Conservation (phyloP, 2,329 filamentous ascomycete species). For the Didymella segeticola region DNA sequence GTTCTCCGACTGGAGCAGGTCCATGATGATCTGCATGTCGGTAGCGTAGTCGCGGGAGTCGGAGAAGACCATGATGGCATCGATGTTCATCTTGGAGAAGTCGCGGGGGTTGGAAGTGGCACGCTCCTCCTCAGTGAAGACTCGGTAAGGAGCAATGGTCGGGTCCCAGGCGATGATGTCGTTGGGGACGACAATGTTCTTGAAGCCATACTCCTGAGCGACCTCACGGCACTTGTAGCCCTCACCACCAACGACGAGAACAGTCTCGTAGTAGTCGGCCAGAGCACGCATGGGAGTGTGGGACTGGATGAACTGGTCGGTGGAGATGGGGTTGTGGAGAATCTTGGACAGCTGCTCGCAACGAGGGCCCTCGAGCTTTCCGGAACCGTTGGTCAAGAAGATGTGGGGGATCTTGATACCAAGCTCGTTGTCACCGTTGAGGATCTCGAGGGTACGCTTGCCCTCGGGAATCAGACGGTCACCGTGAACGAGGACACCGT, state of each 20-base stretch:
- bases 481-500: slow-evolving; percentile 77
- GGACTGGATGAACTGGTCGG: slow-evolving; percentile 78
- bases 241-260: slow-evolving; percentile 77
- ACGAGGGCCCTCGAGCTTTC: slow-evolving; percentile 71
- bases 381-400: slow-evolving; percentile 76
- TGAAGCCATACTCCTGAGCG: slow-evolving; percentile 75
- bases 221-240: slow-evolving; percentile 77
- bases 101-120: slow-evolving; percentile 72
- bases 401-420: slow-evolving; percentile 80
- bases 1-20: slow-evolving; percentile 72
- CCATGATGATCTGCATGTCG: slow-evolving; percentile 79
- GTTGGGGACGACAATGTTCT: slow-evolving; percentile 75
- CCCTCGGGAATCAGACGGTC: slow-evolving; percentile 74
- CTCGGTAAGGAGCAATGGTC: slow-evolving; percentile 71
- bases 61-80: slow-evolving; percentile 77
- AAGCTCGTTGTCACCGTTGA: slow-evolving; percentile 78
- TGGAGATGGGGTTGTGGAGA: slow-evolving; percentile 68
- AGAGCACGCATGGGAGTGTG: slow-evolving; percentile 80
- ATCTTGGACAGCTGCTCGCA: slow-evolving; percentile 72
- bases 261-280: slow-evolving; percentile 77
- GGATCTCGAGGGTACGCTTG: slow-evolving; percentile 69
- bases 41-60: slow-evolving; percentile 77
- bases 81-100: slow-evolving; percentile 74
- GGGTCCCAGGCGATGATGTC: slow-evolving; percentile 75
- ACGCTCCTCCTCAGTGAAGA: slow-evolving; percentile 72